phyloP scores from a whole-genome alignment of 2,329 filamentous ascomycete genomes.

The Fusarium sp. region DNA sequence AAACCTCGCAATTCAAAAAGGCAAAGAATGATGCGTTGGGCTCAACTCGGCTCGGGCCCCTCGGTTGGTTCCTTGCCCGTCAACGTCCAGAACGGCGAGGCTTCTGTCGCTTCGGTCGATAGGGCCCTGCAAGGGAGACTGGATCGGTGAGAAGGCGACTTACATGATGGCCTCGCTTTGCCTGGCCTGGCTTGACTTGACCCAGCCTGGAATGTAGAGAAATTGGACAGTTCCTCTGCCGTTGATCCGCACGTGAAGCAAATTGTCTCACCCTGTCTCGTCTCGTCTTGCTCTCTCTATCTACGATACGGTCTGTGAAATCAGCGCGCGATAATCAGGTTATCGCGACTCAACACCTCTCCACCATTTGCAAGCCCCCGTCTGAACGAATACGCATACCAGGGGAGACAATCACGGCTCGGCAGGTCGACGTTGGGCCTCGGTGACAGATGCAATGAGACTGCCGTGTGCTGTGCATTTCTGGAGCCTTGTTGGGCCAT shows the following conservation, averaged over 20 bases:
- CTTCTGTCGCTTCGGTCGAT: constrained; percentile 17
- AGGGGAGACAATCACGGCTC: not conserved
- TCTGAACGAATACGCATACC: not conserved
- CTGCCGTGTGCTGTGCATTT: not conserved
- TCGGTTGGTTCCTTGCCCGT: constrained; percentile 18
- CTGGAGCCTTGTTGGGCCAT: not conserved
- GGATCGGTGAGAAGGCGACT: constrained; percentile 8
- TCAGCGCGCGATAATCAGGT: constrained; percentile 24
- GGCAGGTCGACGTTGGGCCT: not conserved
- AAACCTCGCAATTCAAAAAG: constrained; percentile 7
- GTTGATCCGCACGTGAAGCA: constrained; percentile 12
- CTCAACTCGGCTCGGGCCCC: constrained; percentile 22
- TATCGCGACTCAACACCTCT: constrained; percentile 23
- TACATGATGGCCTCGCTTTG: constrained; percentile 16
- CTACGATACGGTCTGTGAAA: constrained; percentile 24
- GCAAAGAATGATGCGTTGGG: constrained; percentile 13
- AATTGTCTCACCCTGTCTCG: constrained; percentile 28
- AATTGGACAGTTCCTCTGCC: constrained; percentile 22
- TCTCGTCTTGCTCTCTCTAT: constrained; percentile 17
- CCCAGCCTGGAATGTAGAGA: constrained; percentile 24
- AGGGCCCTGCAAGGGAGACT: constrained; percentile 28
- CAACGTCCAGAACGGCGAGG: constrained; percentile 7
- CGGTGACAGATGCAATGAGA: not conserved
- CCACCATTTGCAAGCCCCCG: constrained; percentile 12
- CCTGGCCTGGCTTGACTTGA: not conserved